phyloP scores from a whole-genome alignment of 2,329 filamentous ascomycete genomes.

The Trichoderma pleuroti region DNA sequence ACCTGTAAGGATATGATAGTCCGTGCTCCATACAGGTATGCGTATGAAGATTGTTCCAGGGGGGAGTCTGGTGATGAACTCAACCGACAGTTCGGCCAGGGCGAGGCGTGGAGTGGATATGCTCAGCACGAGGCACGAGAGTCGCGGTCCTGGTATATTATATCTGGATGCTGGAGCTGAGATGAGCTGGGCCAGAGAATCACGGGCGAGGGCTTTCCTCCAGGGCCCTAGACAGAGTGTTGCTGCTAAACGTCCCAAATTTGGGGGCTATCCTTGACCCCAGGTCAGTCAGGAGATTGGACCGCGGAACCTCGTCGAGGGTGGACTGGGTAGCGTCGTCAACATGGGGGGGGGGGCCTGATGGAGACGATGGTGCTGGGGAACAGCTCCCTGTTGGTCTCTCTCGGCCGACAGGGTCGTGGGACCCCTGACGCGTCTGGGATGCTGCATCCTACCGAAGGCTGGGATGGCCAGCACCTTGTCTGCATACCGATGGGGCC shows the following conservation, averaged over 20 bases:
- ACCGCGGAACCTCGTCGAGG: constrained; percentile 2
- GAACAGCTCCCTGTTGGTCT: constrained; percentile 16
- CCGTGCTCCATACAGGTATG: constrained; percentile 6
- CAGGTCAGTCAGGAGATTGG: constrained; percentile 11
- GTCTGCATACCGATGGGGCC: constrained; percentile 12
- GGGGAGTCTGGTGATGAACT: constrained; percentile 8
- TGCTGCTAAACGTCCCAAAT: background rate
- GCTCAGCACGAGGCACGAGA: constrained; percentile 11
- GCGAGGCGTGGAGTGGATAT: constrained; percentile 17
- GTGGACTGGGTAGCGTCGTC: background rate
- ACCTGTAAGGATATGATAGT: constrained; percentile 13
- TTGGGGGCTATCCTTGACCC: constrained; percentile 17
- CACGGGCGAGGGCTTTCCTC: background rate
- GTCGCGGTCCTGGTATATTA: constrained; percentile 2
- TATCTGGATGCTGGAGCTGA: constrained; percentile 10
- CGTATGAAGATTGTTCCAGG: background rate
- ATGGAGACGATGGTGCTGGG: constrained; percentile 17
- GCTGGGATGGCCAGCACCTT: constrained; percentile 2
- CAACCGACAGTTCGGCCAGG: constrained; percentile 11
- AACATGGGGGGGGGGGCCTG: background rate
- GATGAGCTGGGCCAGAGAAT: constrained; percentile 6
- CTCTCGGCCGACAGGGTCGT: constrained; percentile 2
- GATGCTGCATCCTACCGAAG: constrained; percentile 15
- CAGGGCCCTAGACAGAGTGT: background rate
- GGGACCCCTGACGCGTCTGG: background rate